Evolutionary conservation across 176 grass and related monocot species (phyloP), one percentile per base, ranked within the genome.

Genomic region (Canna indica): DNA sequence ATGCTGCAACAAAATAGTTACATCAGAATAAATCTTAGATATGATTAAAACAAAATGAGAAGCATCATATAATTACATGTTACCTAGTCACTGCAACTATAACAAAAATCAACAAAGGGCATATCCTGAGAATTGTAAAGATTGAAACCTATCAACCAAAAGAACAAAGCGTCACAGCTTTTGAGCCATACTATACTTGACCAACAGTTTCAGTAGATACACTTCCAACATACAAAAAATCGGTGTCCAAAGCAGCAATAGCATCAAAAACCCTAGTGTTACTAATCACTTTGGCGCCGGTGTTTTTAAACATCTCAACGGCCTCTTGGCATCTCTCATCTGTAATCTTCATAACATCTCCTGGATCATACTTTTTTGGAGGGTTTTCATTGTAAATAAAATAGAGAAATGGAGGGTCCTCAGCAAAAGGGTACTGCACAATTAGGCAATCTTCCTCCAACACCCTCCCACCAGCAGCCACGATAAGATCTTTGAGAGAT

Each of bases 311-410:
- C 5, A 67, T 41, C 3, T 65, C 70, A 25, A 17, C 24, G 16
- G 64, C 60, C 31, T 80, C 54, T 52, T 80, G 2, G 34, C 38
- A 42, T 48, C 70, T 80, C 39, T 71, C 67, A 27, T 29, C 16
- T 41, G 47, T 57, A 59, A 71, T 68, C 59, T 52, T 74, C 31
- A 7, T n/a, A 72, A 72, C 10, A 52, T 56, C 56, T 27, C 56
- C 35, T 39, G 53, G 14, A 42, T 26, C 22, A 27, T 36, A 31
- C 12, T 44, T 56, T 44, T 60, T 15, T 8, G 56, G 78, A 39
- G 57, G 44, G 18, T 80, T 22, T 27, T 47, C 78, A 33, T 68
- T 67, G 69, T 80, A 74, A 73, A 80, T 70, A 27, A 74, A 64
- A 68, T 67, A 80, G 4, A 36, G 25, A 22, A 45, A 14, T 50